Percentiles rank a stretch among this genome's conserved stretches.
These are phyloP conservation scores for Aeschynomene evenia DNA, from an alignment of 306 rosid species.

Conservation along the genomic window DNA sequence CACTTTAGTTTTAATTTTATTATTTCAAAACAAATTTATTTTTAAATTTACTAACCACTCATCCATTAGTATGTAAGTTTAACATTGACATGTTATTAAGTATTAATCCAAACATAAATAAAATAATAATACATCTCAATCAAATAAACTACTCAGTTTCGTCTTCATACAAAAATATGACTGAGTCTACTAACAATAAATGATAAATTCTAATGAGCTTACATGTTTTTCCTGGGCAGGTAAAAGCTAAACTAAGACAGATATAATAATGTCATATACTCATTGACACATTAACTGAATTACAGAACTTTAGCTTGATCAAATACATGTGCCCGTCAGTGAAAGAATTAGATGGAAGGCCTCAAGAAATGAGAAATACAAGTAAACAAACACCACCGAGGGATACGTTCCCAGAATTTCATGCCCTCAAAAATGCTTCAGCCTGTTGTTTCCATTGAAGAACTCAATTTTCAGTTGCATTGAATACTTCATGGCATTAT, in stretches of 20 bases:
- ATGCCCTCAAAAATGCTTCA: not conserved
- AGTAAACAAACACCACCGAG: not conserved
- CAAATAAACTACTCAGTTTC: not conserved
- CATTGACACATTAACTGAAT: not conserved
- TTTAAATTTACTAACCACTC: no score
- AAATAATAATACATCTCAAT: not conserved
- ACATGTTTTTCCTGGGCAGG: not conserved
- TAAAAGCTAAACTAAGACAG: not conserved
- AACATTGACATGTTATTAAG: not conserved
- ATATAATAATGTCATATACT: not conserved
- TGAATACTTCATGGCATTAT: not conserved
- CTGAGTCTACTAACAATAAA: not conserved
- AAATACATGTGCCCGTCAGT: not conserved
- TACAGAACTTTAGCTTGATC: not conserved
- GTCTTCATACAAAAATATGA: not conserved
- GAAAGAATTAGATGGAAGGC: constrained; percentile 4
- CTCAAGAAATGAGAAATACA: constrained; percentile 14
- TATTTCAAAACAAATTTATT: no score
- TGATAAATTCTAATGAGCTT: not conserved
- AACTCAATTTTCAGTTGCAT: not conserved
- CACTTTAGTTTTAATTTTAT: no score
- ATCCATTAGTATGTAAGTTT: not conserved
- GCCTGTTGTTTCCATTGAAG: not conserved
- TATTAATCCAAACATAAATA: not conserved
- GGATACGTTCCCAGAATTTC: not conserved